Base-by-base conservation (phyloP, 768 basidiomycete species). In the Suillus luteus region DNA sequence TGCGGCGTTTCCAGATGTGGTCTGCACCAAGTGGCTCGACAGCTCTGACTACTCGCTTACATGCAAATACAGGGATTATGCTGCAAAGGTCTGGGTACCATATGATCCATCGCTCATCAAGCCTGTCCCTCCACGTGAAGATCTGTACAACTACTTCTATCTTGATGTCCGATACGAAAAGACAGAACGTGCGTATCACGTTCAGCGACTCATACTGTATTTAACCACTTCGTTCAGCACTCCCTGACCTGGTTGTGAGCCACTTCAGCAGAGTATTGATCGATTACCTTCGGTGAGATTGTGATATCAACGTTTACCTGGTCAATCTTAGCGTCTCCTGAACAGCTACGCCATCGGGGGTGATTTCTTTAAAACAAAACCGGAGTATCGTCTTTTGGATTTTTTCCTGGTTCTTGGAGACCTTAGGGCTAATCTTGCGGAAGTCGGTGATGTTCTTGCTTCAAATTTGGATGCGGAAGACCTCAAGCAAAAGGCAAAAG, bases 91-190 rank as follows among this genome's bases (percentile, higher is more conserved):
- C 2, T 57, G 55, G 55, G 38, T 0, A 10, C 38, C 38, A 19
- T 57, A 57, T 19, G 38, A 58, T 19, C 57, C 64, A 2, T 65
- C 68, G 3, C 55, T 48, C 44, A 62, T 55, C 35, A 59, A 63
- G 33, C 60, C 66, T n/a, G 40, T 66, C 9, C 62, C 67, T 49
- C 62, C 59, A 35, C 38, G 41, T 8, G 24, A n/a, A n/a, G 67
- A 71, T 57, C 15, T 65, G 5, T 17, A 61, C 17, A 71, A 65
- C 43, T 71, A 71, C 44, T 71, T 71, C 52, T 62, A 67, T 61
- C 61, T 71, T 43, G 46, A 60, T 12, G 15, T 27, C 57, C 38
- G 10, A 27, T 41, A 40, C 24, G 0, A 6, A 15, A 7, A 41
- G 11, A 24, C 19, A 6, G 2, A 6, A 58, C 27, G 57, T 58